Conservation (phyloP, 257 asterid genomes). For the Plantago major region DNA sequence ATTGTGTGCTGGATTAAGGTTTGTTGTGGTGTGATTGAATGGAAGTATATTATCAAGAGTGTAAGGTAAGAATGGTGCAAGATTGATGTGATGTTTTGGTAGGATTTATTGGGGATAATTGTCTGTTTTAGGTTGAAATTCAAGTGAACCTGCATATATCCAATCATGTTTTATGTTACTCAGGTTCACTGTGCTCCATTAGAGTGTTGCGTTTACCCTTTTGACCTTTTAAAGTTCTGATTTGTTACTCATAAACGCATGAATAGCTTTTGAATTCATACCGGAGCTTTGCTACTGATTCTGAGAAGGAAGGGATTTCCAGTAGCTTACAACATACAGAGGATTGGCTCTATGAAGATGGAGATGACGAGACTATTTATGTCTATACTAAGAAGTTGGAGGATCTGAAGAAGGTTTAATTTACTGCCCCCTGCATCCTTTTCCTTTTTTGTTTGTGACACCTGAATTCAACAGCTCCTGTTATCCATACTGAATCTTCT, state of each 20-base stretch:
- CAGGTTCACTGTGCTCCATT: no score
- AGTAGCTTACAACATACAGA: slow-evolving; percentile 72
- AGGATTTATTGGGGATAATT: no score
- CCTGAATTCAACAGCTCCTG: background rate
- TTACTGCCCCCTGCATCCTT: slow-evolving; percentile 4
- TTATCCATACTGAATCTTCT: slow-evolving; percentile 1
- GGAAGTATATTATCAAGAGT: no score
- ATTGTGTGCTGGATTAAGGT: no score
- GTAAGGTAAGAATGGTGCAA: no score
- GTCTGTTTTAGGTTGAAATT: no score
- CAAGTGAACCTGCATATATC: no score
- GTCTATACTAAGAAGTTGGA: slow-evolving; percentile 62
- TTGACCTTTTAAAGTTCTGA: background rate
- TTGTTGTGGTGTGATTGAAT: no score
- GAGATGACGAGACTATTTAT: slow-evolving; percentile 86
- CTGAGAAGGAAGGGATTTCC: slow-evolving; percentile 68
- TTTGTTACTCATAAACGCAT: slow-evolving; percentile 11
- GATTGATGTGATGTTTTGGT: no score
- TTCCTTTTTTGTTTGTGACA: slow-evolving; percentile 11
- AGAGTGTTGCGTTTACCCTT: background rate
- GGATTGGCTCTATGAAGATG: slow-evolving; percentile 96
- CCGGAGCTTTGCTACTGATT: slow-evolving; percentile 76
- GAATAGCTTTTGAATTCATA: slow-evolving; percentile 64
- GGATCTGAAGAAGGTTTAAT: slow-evolving; percentile 69
- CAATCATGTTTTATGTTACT: no score